Base-by-base conservation (phyloP, 305 asterid species). In the Withania somnifera region DNA sequence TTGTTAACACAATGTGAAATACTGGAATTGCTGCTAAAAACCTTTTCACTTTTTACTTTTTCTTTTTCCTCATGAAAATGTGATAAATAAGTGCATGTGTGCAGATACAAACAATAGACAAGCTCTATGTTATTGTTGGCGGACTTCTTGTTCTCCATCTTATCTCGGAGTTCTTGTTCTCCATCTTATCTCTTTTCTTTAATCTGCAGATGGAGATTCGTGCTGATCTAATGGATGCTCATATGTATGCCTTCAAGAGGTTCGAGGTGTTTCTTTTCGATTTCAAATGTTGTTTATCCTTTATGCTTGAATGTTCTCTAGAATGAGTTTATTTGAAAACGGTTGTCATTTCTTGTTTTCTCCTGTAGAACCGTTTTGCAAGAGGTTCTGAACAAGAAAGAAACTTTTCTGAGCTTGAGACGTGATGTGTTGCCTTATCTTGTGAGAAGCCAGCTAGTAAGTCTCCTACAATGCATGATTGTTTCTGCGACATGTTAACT, bases 221-320 rank as follows among this genome's bases (percentile, higher is more conserved):
- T 82, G 83, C 97, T 54, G 99, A 96, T 91, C 91, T 96, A 71
- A 92, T 96, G 98, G 99, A 96, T 86, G 95, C 98, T 88, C 99
- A 96, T 89, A 86, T 94, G 94, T 96, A 94, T 88, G 98, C 99
- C 79, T 94, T 96, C 91, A 93, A 96, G 89, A 96, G 99, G 99
- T 96, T 84, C 4, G 93, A 85, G 84, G 71, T 83, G 87, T 61
- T 30, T 34, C 88, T 64, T 78, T 82, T 19, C 79, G 54, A 79
- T 85, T 86, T 82, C 78, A 9, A 71, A 61, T 58, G 75, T 71
- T n/a, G 32, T 30, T 61, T 38, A 47, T 53, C 57, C 42, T 34
- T 51, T 38, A 50, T 75, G 61, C 61, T 75, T 17, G 45, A 10
- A 75, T 75, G 24, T 75, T 75, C 28, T 50, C 45, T 75, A 28